These are phyloP conservation scores for Kernera saxatilis DNA, from an alignment of 345 rosid species.

Conservation along the genomic window DNA sequence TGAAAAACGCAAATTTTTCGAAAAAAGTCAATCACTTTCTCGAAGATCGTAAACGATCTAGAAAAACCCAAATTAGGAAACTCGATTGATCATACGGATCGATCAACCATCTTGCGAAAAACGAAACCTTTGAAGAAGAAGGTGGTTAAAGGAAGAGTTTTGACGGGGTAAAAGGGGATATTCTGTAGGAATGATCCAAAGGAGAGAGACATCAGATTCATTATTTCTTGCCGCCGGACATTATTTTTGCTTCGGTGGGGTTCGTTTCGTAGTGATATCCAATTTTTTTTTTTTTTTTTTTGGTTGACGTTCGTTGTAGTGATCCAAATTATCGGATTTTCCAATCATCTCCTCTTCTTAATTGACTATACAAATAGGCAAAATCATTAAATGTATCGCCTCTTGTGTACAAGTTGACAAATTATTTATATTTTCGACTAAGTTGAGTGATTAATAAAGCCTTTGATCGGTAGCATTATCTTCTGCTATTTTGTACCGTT, in stretches of 20 bases:
- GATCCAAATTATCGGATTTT: too few species aligned
- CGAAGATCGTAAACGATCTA: background rate
- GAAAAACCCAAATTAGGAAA: background rate
- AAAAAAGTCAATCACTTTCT: background rate
- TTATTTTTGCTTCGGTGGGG: conserved; percentile 22
- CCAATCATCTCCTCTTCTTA: too few species aligned
- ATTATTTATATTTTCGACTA: too few species aligned
- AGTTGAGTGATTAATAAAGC: too few species aligned
- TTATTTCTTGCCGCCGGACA: conserved; percentile 25
- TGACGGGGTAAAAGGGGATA: conserved; percentile 15
- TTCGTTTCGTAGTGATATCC: conserved; percentile 21
- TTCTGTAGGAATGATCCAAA: conserved; percentile 6
- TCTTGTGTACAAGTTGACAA: too few species aligned
- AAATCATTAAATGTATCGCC: too few species aligned
- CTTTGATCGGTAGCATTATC: too few species aligned
- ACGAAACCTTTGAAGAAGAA: background rate
- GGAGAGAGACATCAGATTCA: background rate
- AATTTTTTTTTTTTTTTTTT: background rate
- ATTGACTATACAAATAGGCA: too few species aligned
- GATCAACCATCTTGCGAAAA: background rate
- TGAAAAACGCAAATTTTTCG: conserved; percentile 19
- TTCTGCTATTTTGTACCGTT: too few species aligned
- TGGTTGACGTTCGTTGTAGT: too few species aligned
- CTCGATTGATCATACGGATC: conserved; percentile 2
- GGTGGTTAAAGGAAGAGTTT: background rate